A percentile compares a stretch with the other conserved stretches of the same genome.
Conservation (phyloP, 805 yeast genomes). For the Spathaspora sp. region DNA sequence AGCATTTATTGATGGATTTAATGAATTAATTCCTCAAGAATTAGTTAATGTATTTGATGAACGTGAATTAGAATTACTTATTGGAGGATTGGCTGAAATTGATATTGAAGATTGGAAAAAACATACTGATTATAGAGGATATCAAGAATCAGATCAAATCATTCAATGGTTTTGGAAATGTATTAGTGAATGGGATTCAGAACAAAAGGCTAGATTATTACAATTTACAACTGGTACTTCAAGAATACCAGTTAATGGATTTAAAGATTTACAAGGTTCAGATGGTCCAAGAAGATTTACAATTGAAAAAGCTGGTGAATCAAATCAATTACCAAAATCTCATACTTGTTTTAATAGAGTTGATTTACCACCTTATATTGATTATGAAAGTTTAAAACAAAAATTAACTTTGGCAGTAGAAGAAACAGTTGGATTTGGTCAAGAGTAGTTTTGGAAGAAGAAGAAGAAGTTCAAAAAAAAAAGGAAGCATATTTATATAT, state of each 20-base stretch:
- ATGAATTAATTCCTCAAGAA: constrained; percentile 96
- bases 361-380: constrained; percentile 91
- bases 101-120: constrained; percentile 99
- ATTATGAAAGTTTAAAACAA: constrained; percentile 79
- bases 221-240: constrained; percentile 99
- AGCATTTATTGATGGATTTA: constrained; percentile 95
- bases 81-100: constrained; percentile 97
- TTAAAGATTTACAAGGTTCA: constrained; percentile 96
- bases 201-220: constrained; percentile 89
- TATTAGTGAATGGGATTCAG: constrained; percentile 90
- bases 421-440: constrained; percentile 98
- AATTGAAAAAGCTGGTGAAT: constrained; percentile 95
- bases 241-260: constrained; percentile 97
- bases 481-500: neutral
- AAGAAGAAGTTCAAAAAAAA: too few relatives aligned
- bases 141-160: constrained; percentile 93
- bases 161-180: constrained; percentile 99
- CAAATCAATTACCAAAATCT: constrained; percentile 87
- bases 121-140: constrained; percentile 98
- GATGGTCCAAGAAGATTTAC: constrained; percentile 99
- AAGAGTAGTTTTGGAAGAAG: constrained; percentile 52
- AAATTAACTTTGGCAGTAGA: constrained; percentile 95
- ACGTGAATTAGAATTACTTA: constrained; percentile 91
- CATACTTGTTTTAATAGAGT: constrained; percentile 99
- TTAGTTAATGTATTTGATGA: constrained; percentile 95